These are phyloP conservation scores for Yamadazyma songkhlaensis DNA, from an alignment of 1,139 yeast genomes.

Conservation along the genomic window DNA sequence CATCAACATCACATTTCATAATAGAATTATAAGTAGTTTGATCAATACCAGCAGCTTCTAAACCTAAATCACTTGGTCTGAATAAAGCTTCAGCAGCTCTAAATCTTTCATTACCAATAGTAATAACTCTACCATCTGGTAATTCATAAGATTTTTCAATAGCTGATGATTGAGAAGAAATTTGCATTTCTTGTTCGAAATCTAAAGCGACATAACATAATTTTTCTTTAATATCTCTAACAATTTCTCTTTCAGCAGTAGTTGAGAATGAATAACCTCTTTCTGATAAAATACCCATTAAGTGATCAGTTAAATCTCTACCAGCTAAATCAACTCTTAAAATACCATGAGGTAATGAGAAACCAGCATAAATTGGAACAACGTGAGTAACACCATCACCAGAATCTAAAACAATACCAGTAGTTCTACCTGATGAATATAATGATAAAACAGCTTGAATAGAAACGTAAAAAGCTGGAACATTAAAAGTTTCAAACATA, in stretches of 20 bases:
- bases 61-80: slow-evolving; percentile 97
- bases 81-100: slow-evolving; percentile 99
- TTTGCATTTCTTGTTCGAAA: slow-evolving; percentile 97
- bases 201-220: slow-evolving; percentile 96
- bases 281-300: slow-evolving; percentile 97
- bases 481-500: slow-evolving; percentile 98
- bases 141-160: slow-evolving; percentile 98
- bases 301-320: slow-evolving; percentile 98
- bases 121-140: slow-evolving; percentile 99
- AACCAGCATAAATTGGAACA: slow-evolving; percentile 99
- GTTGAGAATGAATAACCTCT: slow-evolving; percentile 99
- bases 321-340: slow-evolving; percentile 99
- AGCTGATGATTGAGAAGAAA: slow-evolving; percentile 97
- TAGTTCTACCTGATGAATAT: slow-evolving; percentile 99
- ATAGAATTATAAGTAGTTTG: slow-evolving; percentile 99
- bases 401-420: slow-evolving; percentile 98
- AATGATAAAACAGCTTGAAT: slow-evolving; percentile 98
- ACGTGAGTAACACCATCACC: slow-evolving; percentile 99
- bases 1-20: slow-evolving; percentile 99
- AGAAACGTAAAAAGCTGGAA: slow-evolving; percentile 98
- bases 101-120: slow-evolving; percentile 99
- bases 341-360: slow-evolving; percentile 98
- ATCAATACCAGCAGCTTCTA: slow-evolving; percentile 99
- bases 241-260: slow-evolving; percentile 99
- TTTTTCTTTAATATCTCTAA: slow-evolving; percentile 98